Percentiles rank a stretch among this genome's conserved stretches.
phyloP scores from a whole-genome alignment of 2,329 filamentous ascomycete species.

The Lasiodiplodia theobromae region DNA sequence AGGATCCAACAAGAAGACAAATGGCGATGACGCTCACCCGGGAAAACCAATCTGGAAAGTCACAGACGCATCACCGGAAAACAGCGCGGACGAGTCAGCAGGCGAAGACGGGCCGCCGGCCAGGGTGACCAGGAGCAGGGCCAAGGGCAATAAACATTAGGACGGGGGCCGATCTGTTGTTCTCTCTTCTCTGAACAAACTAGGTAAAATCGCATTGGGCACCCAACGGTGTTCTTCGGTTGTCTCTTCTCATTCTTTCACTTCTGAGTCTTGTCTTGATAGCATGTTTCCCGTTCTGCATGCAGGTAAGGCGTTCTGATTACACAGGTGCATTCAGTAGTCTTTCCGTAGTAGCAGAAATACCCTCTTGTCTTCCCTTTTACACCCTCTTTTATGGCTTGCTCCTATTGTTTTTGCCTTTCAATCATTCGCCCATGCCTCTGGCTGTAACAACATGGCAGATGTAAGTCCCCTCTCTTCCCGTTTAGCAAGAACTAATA shows the following conservation, averaged over 20 bases:
- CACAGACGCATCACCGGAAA: slow-evolving; percentile 21
- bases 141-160: slow-evolving; percentile 47
- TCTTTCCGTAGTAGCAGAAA: slow-evolving; percentile 23
- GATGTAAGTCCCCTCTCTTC: neutral
- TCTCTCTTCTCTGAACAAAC: neutral
- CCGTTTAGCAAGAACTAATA: too few relatives aligned
- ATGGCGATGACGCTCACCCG: neutral
- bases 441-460: neutral
- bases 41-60: slow-evolving; percentile 19
- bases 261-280: slow-evolving; percentile 5
- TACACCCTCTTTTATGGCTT: neutral
- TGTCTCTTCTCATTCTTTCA: slow-evolving; percentile 1
- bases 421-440: neutral
- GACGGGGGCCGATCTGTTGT: neutral
- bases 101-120: slow-evolving; percentile 42
- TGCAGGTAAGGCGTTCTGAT: slow-evolving; percentile 17
- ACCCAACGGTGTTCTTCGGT: neutral
- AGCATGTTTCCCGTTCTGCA: slow-evolving; percentile 3
- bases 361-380: slow-evolving; percentile 19
- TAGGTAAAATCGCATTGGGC: neutral
- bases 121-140: slow-evolving; percentile 51
- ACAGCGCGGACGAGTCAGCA: slow-evolving; percentile 33
- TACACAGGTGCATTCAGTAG: neutral
- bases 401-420: neutral
- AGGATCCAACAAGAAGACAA: neutral